Percentiles rank a stretch among this genome's conserved stretches.
These are phyloP conservation scores for Backusella mclennaniae DNA, from an alignment of 192 early-diverging fungal species.

Conservation along the genomic window DNA sequence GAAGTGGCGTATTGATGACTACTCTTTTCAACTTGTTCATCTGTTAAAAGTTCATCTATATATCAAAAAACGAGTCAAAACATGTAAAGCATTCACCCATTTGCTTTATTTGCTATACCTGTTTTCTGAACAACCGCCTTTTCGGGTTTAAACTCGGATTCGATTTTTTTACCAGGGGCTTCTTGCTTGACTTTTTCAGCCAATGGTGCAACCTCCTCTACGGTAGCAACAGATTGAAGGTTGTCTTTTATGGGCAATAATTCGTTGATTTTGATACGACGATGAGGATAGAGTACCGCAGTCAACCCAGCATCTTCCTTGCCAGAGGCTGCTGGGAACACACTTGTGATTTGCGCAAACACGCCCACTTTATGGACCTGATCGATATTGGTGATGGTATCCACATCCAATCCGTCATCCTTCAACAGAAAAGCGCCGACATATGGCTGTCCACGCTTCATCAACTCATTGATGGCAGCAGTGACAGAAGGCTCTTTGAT, in stretches of 20 bases:
- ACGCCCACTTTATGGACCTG: conserved; percentile 92
- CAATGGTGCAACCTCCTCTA: conserved; percentile 6
- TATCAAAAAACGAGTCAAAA: background rate
- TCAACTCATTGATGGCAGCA: conserved; percentile 86
- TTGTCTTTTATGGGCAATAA: conserved; percentile 47
- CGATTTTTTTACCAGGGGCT: background rate
- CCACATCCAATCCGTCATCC: conserved; percentile 84
- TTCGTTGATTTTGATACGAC: conserved; percentile 79
- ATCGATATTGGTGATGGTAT: conserved; percentile 69
- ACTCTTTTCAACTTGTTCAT: conserved; percentile 1
- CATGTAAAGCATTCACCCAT: background rate
- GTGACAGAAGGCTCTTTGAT: conserved; percentile 94
- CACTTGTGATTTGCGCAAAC: conserved; percentile 95
- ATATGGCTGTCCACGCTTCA: conserved; percentile 94
- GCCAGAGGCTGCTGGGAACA: conserved; percentile 70
- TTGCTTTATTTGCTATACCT: background rate
- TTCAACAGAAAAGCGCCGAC: conserved; percentile 93
- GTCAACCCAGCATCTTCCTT: conserved; percentile 80
- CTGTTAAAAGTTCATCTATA: conserved; percentile 11
- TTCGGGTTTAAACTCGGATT: conserved; percentile 4
- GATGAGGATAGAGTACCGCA: conserved; percentile 94
- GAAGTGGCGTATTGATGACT: conserved; percentile 42
- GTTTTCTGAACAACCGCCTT: conserved; percentile 2
- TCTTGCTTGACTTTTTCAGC: background rate
- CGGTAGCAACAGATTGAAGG: conserved; percentile 12